Conservation (phyloP, 176 grass and related monocot genomes). For the Chrysopogon serrulatus region DNA sequence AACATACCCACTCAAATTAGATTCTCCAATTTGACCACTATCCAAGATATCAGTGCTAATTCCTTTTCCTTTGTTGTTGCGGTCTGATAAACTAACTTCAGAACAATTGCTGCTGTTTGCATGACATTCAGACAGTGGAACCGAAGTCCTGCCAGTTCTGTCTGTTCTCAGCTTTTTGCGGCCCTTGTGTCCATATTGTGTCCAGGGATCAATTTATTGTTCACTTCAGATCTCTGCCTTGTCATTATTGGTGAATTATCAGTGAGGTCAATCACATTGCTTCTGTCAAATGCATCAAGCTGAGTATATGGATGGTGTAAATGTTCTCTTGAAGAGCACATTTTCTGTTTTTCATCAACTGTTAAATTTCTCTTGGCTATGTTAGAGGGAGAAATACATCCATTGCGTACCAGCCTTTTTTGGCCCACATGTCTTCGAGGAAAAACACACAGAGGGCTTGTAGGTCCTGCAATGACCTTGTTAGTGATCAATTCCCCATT, state of each 20-base stretch:
- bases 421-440: slow-evolving; percentile 46
- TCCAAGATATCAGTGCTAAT: slow-evolving; percentile 11
- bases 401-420: slow-evolving; percentile 55
- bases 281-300: slow-evolving; percentile 9
- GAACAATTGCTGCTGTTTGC: slow-evolving; percentile 20
- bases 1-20: slow-evolving; percentile 28
- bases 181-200: slow-evolving; percentile 24
- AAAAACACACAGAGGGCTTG: slow-evolving; percentile 26
- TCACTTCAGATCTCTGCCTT: slow-evolving; percentile 21
- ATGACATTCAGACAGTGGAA: slow-evolving; percentile 32
- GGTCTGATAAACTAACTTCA: slow-evolving; percentile 4
- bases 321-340: slow-evolving; percentile 16
- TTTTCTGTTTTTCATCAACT: slow-evolving; percentile 31
- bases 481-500: slow-evolving; percentile 34
- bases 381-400: slow-evolving; percentile 65
- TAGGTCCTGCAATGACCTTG: not conserved
- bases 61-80: slow-evolving; percentile 41
- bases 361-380: slow-evolving; percentile 28
- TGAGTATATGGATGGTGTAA: slow-evolving; percentile 4
- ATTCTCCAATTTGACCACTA: slow-evolving; percentile 5
- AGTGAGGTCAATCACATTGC: slow-evolving; percentile 42
- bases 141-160: slow-evolving; percentile 7
- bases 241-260: slow-evolving; percentile 40
- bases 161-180: slow-evolving; percentile 13
- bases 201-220: slow-evolving; percentile 23